Conservation (phyloP, 768 basidiomycete genomes). For the Cystofilobasidium capitatum region DNA sequence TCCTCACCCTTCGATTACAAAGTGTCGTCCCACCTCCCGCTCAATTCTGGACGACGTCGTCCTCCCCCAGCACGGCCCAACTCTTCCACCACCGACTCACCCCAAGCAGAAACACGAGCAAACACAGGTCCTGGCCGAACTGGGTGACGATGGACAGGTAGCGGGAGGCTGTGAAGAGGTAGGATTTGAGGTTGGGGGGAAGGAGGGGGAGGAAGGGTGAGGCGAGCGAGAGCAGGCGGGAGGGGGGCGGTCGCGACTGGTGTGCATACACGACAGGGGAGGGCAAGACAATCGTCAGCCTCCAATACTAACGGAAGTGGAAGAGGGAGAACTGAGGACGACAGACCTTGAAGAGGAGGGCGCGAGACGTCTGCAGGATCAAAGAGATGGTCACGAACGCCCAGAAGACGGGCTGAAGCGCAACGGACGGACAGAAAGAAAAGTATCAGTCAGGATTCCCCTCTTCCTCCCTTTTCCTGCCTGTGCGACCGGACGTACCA, state of each 20-base stretch:
- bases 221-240: constrained; percentile 33
- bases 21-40: too few relatives aligned
- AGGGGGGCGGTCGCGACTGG: constrained; percentile 37
- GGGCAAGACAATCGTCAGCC: constrained; percentile 9
- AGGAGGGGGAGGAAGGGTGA: constrained; percentile 38
- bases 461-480: too few relatives aligned
- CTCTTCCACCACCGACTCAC: constrained; percentile 17
- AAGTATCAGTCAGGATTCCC: too few relatives aligned
- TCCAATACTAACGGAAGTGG: background rate
- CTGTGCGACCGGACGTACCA: too few relatives aligned
- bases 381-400: constrained; percentile 39
- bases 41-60: background rate
- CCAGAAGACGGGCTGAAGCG: constrained; percentile 39
- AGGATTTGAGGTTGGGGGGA: constrained; percentile 35
- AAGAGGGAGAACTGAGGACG: background rate
- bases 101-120: constrained; percentile 33
- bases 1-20: too few relatives aligned
- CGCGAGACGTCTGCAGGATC: constrained; percentile 38
- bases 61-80: background rate
- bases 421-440: background rate
- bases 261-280: background rate
- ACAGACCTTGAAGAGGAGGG: constrained; percentile 38
- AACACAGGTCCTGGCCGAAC: constrained; percentile 36
- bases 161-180: constrained; percentile 35
- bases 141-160: constrained; percentile 36